Conservation (phyloP, 331 rosid genomes). For the Acacia pycnantha region DNA sequence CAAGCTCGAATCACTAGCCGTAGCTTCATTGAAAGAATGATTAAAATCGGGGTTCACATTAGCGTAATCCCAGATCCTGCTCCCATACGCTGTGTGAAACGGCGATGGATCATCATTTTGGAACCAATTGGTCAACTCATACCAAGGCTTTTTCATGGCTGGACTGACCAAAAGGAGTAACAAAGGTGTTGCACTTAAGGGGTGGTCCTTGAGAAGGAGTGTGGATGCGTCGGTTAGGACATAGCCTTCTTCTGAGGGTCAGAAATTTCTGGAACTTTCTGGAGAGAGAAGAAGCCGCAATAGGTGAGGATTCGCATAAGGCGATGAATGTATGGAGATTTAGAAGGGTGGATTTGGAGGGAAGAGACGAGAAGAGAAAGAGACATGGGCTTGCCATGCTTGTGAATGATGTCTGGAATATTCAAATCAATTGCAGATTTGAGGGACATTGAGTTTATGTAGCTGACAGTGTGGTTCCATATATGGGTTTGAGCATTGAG, state of each 20-base stretch:
- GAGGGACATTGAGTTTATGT: too few relatives aligned
- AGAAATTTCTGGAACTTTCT: not conserved
- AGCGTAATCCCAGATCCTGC: constrained; percentile 7
- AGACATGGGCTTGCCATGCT: too few relatives aligned
- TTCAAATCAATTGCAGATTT: too few relatives aligned
- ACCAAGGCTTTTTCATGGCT: constrained; percentile 16
- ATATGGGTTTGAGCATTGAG: too few relatives aligned
- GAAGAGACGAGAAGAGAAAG: too few relatives aligned
- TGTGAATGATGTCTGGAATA: too few relatives aligned
- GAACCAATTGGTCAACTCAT: constrained; percentile 36
- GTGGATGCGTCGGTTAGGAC: not conserved
- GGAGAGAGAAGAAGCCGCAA: constrained; percentile 3
- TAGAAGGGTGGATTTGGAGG: too few relatives aligned
- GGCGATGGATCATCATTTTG: constrained; percentile 14
- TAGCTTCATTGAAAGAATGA: constrained; percentile 19
- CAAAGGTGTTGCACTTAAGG: constrained; percentile 8
- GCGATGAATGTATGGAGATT: too few relatives aligned
- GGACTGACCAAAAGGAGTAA: too few relatives aligned
- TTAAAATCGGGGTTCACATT: not conserved
- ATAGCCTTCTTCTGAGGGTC: not conserved
- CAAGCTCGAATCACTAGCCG: not conserved
- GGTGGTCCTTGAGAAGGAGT: constrained; percentile 25
- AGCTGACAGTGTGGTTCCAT: too few relatives aligned
- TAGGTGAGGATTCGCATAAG: too few relatives aligned
- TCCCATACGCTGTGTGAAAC: not conserved